phyloP scores from a whole-genome alignment of 768 basidiomycete genomes.

The Pisolithus orientalis region DNA sequence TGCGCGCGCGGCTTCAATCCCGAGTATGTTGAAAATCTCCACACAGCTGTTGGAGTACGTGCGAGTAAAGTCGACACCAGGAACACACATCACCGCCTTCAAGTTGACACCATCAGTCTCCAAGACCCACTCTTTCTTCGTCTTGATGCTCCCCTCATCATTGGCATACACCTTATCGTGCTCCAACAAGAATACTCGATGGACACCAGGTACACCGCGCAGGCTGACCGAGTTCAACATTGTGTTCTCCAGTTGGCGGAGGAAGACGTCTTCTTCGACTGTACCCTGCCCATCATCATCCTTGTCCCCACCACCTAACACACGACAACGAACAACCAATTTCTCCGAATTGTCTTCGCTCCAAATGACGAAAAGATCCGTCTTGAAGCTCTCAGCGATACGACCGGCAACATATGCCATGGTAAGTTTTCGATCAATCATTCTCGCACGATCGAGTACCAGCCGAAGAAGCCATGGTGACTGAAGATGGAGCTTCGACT shows the following conservation, averaged over 20 bases:
- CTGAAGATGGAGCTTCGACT: conserved; percentile 82
- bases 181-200: conserved; percentile 88
- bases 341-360: conserved; percentile 98
- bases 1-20: conserved; percentile 94
- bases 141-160: conserved; percentile 58
- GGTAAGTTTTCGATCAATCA: conserved; percentile 94
- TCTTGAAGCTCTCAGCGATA: conserved; percentile 92
- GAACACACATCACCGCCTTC: conserved; percentile 91
- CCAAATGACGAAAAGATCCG: conserved; percentile 97
- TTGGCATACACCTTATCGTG: conserved; percentile 71
- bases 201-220: conserved; percentile 87
- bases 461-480: conserved; percentile 97
- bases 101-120: conserved; percentile 97
- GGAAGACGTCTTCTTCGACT: conserved; percentile 91
- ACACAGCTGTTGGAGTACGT: conserved; percentile 97
- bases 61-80: conserved; percentile 88
- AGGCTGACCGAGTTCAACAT: conserved; percentile 94
- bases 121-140: conserved; percentile 83
- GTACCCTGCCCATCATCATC: conserved; percentile 72
- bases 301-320: conserved; percentile 78
- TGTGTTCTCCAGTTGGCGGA: conserved; percentile 92
- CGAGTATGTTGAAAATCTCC: conserved; percentile 89
- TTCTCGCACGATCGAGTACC: conserved; percentile 93
- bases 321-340: conserved; percentile 93
- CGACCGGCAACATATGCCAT: conserved; percentile 93